Evolutionary conservation across 2,329 filamentous ascomycete species (phyloP).

Genomic region (Penicillium decumbens): DNA sequence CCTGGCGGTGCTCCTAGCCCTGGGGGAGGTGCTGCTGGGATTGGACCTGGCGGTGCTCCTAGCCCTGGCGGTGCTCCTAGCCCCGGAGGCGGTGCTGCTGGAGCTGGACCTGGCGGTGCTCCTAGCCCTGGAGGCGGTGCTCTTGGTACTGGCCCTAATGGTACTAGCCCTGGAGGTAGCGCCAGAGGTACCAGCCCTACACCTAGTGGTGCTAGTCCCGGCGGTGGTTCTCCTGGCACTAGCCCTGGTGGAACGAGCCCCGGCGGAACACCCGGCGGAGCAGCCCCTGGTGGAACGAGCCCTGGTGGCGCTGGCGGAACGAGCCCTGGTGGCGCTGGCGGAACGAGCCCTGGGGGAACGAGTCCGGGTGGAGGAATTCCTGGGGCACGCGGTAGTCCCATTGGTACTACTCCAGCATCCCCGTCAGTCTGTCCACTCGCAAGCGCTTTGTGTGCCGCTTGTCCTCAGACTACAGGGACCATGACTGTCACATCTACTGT

Average conservation of each 20-base stretch:
- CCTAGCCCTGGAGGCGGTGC: not conserved
- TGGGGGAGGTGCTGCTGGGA: not conserved
- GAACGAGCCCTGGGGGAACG: not conserved
- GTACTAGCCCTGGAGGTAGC: not conserved
- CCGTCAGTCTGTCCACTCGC: constrained; percentile 4
- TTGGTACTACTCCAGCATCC: not conserved
- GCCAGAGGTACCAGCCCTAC: not conserved
- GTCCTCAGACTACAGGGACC: constrained; percentile 2
- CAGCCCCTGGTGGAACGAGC: too few species aligned
- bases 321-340: too few species aligned
- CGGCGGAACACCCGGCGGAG: not conserved
- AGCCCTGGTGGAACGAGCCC: too few species aligned
- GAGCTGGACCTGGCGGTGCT: not conserved
- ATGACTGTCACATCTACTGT: constrained; percentile 1
- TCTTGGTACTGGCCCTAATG: not conserved
- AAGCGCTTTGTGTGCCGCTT: constrained; percentile 14
- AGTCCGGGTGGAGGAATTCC: not conserved
- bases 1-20: too few species aligned
- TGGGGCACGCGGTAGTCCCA: not conserved
- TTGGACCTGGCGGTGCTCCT: not conserved
- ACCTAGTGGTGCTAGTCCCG: not conserved
- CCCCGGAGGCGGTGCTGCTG: not conserved
- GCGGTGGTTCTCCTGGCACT: not conserved
- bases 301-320: too few species aligned
- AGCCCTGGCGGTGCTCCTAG: not conserved